Base-by-base conservation (phyloP, 176 grass and related monocot species). In the Aegilops bicornis region DNA sequence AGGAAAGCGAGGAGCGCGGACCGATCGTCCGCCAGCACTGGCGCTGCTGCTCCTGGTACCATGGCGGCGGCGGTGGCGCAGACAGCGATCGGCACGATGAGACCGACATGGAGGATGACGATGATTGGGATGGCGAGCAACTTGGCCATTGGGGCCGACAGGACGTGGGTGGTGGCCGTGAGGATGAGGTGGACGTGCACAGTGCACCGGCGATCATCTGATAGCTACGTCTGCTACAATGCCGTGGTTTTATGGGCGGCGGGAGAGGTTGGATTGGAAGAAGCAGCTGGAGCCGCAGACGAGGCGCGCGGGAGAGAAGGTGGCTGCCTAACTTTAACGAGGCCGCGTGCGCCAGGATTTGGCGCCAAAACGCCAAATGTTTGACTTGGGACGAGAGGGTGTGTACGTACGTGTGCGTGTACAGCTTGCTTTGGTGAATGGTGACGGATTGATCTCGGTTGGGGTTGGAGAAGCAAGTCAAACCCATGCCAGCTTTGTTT, bases 221-320 rank as follows among this genome's bases (percentile, higher is more conserved):
- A 91, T 76, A 87, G 89, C 76, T 76, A 91, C 89, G 48, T 87
- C 16, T 87, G 85, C 89, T 87, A 91, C 89, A 81, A 91, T 87
- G 85, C 89, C 85, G 72, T 87, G 85, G 85, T 87, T 91, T 87
- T 91, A 87, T 80, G 81, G 89, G n/a, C 76, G 29, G 65, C 16
- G 32, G n/a, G 36, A 19, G 9, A 16, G 48, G 23, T 24, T 45
- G 15, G 15, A 56, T 24, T 45, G 15, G 15, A 56, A 16, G 10
- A 19, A 45, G 82, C 3, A 81, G 83, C 68, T 76, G 43, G 73
- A 77, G 77, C 64, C 82, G 88, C 54, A 79, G 76, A 80, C 58
- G 85, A 79, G 67, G 83, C 65, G 84, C 58, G 89, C 85, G 3
- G 40, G 59, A 81, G 85, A 80, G 71, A 84, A 56, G 89, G 81